Percentiles rank a stretch among this genome's conserved stretches.
These are phyloP conservation scores for Penicillium brasilianum DNA, from an alignment of 2,329 filamentous ascomycete genomes.

Conservation along the genomic window DNA sequence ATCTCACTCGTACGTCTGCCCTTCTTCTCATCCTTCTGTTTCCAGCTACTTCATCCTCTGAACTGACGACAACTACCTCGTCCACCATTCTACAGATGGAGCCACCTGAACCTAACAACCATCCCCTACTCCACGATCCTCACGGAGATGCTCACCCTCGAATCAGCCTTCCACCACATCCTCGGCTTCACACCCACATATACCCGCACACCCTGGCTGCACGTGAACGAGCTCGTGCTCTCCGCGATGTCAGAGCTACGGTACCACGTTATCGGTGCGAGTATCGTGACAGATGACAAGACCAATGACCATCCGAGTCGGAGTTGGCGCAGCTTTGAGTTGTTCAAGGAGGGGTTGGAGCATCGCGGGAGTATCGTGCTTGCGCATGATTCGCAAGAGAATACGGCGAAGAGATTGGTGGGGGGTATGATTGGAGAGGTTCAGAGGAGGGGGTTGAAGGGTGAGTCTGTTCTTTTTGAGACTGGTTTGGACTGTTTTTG, in stretches of 20 bases:
- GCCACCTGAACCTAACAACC: conserved; percentile 46
- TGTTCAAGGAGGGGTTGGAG: conserved; percentile 39
- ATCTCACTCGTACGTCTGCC: conserved; percentile 49
- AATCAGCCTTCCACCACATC: conserved; percentile 46
- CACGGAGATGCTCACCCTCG: conserved; percentile 49
- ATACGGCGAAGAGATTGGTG: conserved; percentile 42
- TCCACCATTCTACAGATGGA: conserved; percentile 36
- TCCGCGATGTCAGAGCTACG: conserved; percentile 47
- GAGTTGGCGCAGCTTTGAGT: conserved; percentile 38
- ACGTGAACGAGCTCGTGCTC: conserved; percentile 39
- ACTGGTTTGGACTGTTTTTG: not conserved
- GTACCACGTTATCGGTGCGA: conserved; percentile 52
- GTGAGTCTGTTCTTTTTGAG: conserved; percentile 22
- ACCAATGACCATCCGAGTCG: conserved; percentile 38
- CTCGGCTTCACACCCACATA: conserved; percentile 54
- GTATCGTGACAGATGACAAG: conserved; percentile 53
- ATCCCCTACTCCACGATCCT: conserved; percentile 40
- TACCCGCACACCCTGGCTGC: conserved; percentile 55
- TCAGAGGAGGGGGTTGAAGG: conserved; percentile 46
- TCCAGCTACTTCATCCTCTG: not conserved
- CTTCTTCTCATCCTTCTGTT: no score
- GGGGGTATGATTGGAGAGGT: conserved; percentile 45
- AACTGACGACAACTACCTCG: not conserved
- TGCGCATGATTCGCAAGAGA: conserved; percentile 45
- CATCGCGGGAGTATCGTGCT: conserved; percentile 41